Conservation (phyloP, 2,329 filamentous ascomycete species). For the Sclerotinia spermophila region DNA sequence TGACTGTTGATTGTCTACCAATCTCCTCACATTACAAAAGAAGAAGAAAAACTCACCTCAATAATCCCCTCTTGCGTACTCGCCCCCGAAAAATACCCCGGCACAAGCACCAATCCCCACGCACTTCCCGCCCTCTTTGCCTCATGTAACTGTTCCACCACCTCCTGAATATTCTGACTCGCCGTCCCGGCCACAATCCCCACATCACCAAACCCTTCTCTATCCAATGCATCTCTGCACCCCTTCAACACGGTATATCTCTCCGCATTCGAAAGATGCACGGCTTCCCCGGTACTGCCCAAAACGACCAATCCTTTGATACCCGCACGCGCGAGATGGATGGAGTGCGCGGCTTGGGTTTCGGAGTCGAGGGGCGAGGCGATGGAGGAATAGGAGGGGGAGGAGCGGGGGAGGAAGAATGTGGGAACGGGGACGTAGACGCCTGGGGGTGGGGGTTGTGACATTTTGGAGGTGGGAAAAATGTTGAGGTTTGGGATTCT, state of each 20-base stretch:
- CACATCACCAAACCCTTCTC: conserved; percentile 54
- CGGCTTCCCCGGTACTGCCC: conserved; percentile 61
- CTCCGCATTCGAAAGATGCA: conserved; percentile 56
- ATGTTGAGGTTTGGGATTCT: neutral
- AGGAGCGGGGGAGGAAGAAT: conserved; percentile 47
- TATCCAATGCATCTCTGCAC: conserved; percentile 52
- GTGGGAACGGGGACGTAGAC: conserved; percentile 55
- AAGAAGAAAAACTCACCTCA: conserved; percentile 35
- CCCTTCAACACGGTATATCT: conserved; percentile 51
- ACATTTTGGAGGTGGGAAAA: conserved; percentile 28
- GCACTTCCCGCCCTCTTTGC: conserved; percentile 56
- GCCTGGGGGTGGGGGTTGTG: conserved; percentile 34
- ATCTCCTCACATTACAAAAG: conserved; percentile 45
- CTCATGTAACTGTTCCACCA: conserved; percentile 47
- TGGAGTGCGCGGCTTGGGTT: conserved; percentile 53
- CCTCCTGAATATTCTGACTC: conserved; percentile 54
- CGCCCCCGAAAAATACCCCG: conserved; percentile 60
- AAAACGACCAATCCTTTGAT: conserved; percentile 59
- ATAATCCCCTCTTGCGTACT: conserved; percentile 56
- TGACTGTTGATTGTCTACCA: neutral
- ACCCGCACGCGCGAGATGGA: conserved; percentile 57
- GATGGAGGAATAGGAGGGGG: conserved; percentile 30
- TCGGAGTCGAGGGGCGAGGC: conserved; percentile 43
- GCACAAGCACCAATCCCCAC: conserved; percentile 61
- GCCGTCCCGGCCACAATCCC: conserved; percentile 58